phyloP scores from a whole-genome alignment of 371 early-diverging fungal species.

The Zancudomyces culisetae region DNA sequence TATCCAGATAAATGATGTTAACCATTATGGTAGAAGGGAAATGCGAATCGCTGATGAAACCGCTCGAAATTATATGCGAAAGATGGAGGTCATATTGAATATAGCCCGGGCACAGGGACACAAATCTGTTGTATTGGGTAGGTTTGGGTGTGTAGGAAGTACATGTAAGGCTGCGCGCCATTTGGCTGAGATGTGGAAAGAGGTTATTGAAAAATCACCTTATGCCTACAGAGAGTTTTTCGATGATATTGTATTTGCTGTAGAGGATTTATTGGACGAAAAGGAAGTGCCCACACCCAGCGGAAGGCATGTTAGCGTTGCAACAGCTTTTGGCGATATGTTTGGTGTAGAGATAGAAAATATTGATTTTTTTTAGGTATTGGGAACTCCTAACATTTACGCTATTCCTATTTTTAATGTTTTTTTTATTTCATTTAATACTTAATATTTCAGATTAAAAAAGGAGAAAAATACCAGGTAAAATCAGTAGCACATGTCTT shows the following conservation, averaged over 20 bases:
- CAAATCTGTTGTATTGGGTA: slow-evolving; percentile 23
- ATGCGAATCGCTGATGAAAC: slow-evolving; percentile 18
- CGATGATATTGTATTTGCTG: slow-evolving; percentile 20
- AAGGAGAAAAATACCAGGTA: not conserved
- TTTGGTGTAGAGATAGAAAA: slow-evolving; percentile 18
- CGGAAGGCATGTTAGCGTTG: slow-evolving; percentile 6
- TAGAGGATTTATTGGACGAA: slow-evolving; percentile 6
- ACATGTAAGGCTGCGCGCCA: slow-evolving; percentile 15
- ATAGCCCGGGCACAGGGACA: slow-evolving; percentile 26
- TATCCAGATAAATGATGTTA: slow-evolving; percentile 20
- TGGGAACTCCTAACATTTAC: not conserved
- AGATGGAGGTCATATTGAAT: slow-evolving; percentile 24
- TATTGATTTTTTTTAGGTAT: slow-evolving; percentile 19
- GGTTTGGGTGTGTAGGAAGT: slow-evolving; percentile 27
- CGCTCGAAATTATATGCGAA: slow-evolving; percentile 20
- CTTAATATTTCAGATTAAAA: not conserved
- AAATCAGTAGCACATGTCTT: too few relatives aligned
- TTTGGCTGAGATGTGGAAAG: slow-evolving; percentile 25
- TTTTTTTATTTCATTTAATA: not conserved
- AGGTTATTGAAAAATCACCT: slow-evolving; percentile 20
- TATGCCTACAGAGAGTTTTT: slow-evolving; percentile 23
- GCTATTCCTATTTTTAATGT: not conserved
- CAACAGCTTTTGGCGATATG: slow-evolving; percentile 13
- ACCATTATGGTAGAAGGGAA: slow-evolving; percentile 18
- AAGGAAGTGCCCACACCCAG: slow-evolving; percentile 11